Evolutionary conservation across 2,329 filamentous ascomycete species (phyloP).

Genomic region (Basipetospora chlamydospora): DNA sequence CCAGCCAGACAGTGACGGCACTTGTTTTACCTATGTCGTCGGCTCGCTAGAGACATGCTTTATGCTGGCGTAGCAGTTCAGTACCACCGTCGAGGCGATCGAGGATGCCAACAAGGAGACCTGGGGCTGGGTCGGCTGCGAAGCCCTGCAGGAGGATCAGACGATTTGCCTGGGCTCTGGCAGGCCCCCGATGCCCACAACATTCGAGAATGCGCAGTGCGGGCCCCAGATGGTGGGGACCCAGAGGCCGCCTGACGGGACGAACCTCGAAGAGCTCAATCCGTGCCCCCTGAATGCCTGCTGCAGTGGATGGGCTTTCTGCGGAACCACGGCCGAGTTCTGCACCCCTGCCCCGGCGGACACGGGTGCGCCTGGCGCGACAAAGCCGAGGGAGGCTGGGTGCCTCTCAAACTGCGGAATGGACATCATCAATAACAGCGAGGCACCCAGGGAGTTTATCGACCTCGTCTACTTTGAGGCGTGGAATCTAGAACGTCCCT

Average conservation of each 20-base stretch:
- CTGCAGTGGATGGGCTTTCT: slow-evolving; percentile 26
- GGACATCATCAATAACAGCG: slow-evolving; percentile 15
- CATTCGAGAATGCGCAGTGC: slow-evolving; percentile 13
- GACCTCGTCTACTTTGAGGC: slow-evolving; percentile 20
- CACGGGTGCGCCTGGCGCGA: slow-evolving; percentile 7
- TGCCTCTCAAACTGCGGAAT: slow-evolving; percentile 19
- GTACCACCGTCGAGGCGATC: slow-evolving; percentile 22
- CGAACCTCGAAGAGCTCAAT: slow-evolving; percentile 10
- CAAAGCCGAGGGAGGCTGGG: slow-evolving; percentile 12
- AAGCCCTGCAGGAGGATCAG: slow-evolving; percentile 11
- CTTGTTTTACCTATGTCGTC: slow-evolving; percentile 22
- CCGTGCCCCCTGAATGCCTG: slow-evolving; percentile 16
- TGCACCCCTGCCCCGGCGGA: slow-evolving; percentile 17
- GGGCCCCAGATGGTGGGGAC: slow-evolving; percentile 6
- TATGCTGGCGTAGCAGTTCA: slow-evolving; percentile 17
- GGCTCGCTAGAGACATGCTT: slow-evolving; percentile 19
- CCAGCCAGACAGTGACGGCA: slow-evolving; percentile 14
- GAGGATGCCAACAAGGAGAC: slow-evolving; percentile 21
- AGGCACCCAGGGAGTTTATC: slow-evolving; percentile 12
- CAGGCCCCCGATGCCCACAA: slow-evolving; percentile 18
- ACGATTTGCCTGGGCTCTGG: slow-evolving; percentile 21
- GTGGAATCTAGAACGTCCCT: slow-evolving; percentile 16
- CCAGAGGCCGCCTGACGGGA: slow-evolving; percentile 5
- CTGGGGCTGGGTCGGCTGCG: slow-evolving; percentile 23
- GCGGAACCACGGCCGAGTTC: slow-evolving; percentile 25